Conservation (phyloP, 2,329 filamentous ascomycete genomes). For the Fusarium hostae region DNA sequence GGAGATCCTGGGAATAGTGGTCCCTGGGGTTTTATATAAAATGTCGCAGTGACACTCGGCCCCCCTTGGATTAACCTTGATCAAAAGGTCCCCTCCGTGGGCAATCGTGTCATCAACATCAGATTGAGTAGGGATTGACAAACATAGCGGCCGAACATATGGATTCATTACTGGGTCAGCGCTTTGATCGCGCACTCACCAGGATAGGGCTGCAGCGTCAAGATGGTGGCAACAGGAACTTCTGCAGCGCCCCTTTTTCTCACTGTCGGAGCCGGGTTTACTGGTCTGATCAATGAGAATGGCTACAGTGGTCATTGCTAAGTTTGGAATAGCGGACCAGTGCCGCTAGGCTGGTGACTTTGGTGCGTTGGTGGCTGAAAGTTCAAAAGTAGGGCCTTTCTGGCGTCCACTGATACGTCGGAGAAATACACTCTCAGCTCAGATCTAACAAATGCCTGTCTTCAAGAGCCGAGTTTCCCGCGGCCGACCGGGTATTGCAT, state of each 20-base stretch:
- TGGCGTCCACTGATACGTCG: neutral
- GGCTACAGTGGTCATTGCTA: neutral
- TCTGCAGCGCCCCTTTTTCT: slow-evolving; percentile 8
- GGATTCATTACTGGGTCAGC: neutral
- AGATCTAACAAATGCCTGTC: neutral
- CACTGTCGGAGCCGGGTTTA: neutral
- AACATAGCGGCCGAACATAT: neutral
- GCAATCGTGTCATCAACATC: slow-evolving; percentile 24
- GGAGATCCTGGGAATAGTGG: slow-evolving; percentile 10
- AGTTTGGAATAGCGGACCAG: neutral
- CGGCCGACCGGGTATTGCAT: neutral
- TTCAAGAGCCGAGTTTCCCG: neutral
- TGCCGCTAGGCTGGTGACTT: neutral
- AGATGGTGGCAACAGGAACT: neutral
- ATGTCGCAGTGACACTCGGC: neutral
- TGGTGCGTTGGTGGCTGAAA: neutral
- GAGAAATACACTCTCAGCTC: neutral
- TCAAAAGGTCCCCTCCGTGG: neutral
- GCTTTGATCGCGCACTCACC: slow-evolving; percentile 18
- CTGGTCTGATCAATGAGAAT: neutral
- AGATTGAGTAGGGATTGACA: slow-evolving; percentile 30
- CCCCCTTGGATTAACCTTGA: slow-evolving; percentile 4
- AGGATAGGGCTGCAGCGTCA: neutral
- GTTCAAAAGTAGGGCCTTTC: neutral
- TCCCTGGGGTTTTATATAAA: slow-evolving; percentile 23